Evolutionary conservation across 2,329 filamentous ascomycete species (phyloP), one percentile per base, ranked within the genome.

Genomic region (Ascochyta fabae): DNA sequence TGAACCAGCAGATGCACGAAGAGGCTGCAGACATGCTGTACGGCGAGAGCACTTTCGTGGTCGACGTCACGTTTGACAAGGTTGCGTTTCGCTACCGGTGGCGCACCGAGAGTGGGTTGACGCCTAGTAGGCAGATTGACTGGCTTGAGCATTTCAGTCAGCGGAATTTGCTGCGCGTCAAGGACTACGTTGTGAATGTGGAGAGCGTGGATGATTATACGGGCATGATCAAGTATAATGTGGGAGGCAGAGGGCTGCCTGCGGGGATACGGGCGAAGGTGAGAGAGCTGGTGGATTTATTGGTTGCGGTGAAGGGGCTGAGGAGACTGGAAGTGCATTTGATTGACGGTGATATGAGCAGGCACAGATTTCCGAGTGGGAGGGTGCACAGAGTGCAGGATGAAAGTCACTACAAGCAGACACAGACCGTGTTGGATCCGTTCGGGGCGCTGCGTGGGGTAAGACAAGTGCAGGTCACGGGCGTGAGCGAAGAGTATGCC

Each of bases 161-260:
- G 56, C 64, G 70, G 31, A 81, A 81, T 59, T 48, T 81, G 47
- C 44, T 73, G 40, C 59, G 76, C 19, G 73, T 83, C 7, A 76
- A 70, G 62, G 70, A 75, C 27, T 76, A 79, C 33, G 53, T 80
- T 38, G 64, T 83, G 8, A 77, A 76, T 42, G 72, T 83, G 3
- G 78, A 81, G 66, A 76, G 78, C 48, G 77, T 81, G 24, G 80
- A 82, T 60, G 72, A 74, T 36, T 82, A 82, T 48, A 81, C 78
- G 0, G 80, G 79, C 4, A 81, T 80, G 79, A 79, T 81, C 56
- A 82, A 81, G 61, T 82, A 78, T 62, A 82, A 82, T 59, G 79
- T 77, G n/a, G 71, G 75, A 1, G 80, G 79, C 0, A 65, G 72
- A 24, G 79, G 79, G 0, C 60, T 82, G 34, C 74, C 75, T 2